Percentiles rank a stretch among this genome's conserved stretches.
phyloP scores from a whole-genome alignment of 139 green algal genomes.

The Monoraphidium neglectum region DNA sequence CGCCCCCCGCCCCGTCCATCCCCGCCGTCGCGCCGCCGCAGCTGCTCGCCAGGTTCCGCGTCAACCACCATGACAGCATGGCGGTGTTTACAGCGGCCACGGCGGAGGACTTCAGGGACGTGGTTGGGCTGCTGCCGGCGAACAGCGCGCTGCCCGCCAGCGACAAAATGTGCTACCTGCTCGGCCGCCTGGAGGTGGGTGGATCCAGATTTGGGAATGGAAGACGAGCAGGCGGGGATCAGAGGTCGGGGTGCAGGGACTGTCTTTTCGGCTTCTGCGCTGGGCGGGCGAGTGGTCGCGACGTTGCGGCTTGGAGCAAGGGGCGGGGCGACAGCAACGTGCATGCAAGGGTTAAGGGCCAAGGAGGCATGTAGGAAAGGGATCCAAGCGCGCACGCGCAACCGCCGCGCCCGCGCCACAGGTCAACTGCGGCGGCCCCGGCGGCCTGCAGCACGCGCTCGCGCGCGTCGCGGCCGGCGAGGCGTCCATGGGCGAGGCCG shows the following conservation, averaged over 20 bases:
- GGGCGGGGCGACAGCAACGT: no score
- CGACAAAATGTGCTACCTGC: slow-evolving; percentile 72
- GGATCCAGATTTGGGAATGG: no score
- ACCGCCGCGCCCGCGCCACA: no score
- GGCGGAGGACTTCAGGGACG: slow-evolving; percentile 73
- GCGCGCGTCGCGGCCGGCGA: slow-evolving; percentile 37
- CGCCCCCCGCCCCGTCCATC: no score
- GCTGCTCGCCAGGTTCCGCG: slow-evolving; percentile 59
- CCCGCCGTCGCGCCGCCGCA: slow-evolving; percentile 42
- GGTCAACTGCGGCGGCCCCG: slow-evolving; percentile 5
- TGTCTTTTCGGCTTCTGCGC: no score
- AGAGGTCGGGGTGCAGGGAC: no score
- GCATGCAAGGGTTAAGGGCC: no score
- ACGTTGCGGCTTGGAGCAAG: no score
- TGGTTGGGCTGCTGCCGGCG: slow-evolving; percentile 60
- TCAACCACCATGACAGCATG: slow-evolving; percentile 47
- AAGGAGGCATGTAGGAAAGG: no score
- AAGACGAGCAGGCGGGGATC: no score
- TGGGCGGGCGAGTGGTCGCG: no score
- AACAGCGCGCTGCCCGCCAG: slow-evolving; percentile 66
- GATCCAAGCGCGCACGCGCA: no score
- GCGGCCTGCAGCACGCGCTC: slow-evolving; percentile 35
- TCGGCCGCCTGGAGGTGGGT: slow-evolving; percentile 56
- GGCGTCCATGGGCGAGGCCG: slow-evolving; percentile 49
- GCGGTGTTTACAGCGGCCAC: slow-evolving; percentile 62